Evolutionary conservation across 257 asterid genomes (phyloP), one percentile per base, ranked within the genome.

Genomic region (Nicotiana otophora): DNA sequence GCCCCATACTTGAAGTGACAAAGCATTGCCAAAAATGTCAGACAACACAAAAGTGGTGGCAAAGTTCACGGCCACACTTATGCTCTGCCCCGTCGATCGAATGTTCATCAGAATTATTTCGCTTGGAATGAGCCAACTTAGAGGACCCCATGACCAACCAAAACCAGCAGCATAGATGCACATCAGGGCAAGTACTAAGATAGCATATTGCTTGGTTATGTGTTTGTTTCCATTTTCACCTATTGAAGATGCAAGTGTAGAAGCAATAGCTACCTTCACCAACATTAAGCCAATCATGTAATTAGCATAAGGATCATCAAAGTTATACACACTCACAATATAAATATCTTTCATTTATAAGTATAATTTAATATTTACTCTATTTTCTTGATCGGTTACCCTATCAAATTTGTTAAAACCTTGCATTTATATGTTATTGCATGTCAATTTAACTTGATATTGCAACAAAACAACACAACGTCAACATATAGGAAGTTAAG

Each of bases 131-230:
- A 93, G 91, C 97, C 98, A 95, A 28, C 97, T 98, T 46, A 95
- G 90, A 7, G 99, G 99, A 1, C 97, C 97, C 98, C 98, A 91
- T 2, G 98, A 95, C 97, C 99, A 95, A 1, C 97, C 99, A 63
- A 93, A 93, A 0, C 95, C 78, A 2, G 97, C 90, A 8, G 92
- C 95, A 15, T 87, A 93, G 5, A 91, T 91, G 90, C 97, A 95
- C 0, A 92, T 88, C 82, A 95, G 39, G 80, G 89, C 76, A 74
- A 95, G 96, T 4, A 95, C 93, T 19, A 95, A 90, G 39, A 91
- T 76, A 20, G 5, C 31, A 68, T 34, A 68, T 34, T 68, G 77
- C 15, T 68, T 68, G 54, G 16, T 34, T 2, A 36, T 34, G 54
- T 68, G 53, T 36, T 68, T 68, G 54, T 16, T 68, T 68, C 77